Evolutionary conservation across 2,329 filamentous ascomycete species (phyloP).

Genomic region (Trichophyton rubrum): DNA sequence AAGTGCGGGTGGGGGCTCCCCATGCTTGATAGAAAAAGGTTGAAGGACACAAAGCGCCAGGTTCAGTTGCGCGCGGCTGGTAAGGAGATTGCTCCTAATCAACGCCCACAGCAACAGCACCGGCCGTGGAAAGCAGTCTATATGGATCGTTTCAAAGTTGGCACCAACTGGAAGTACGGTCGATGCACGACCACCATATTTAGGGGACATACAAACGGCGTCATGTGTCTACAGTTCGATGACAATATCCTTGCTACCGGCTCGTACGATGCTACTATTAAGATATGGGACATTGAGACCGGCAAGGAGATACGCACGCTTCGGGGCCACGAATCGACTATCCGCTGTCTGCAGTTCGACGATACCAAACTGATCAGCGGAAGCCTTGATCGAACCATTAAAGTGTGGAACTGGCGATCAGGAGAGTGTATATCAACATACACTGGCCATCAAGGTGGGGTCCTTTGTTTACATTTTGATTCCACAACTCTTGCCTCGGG

Average conservation of each 20-base stretch:
- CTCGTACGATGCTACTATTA: conserved; percentile 88
- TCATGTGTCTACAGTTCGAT: conserved; percentile 68
- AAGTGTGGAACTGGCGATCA: conserved; percentile 94
- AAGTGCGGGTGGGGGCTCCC: conserved; percentile 95
- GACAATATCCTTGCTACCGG: conserved; percentile 86
- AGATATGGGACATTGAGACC: conserved; percentile 89
- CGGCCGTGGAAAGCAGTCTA: conserved; percentile 96
- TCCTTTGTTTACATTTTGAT: conserved; percentile 81
- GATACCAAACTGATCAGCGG: conserved; percentile 84
- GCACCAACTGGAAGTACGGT: conserved; percentile 95
- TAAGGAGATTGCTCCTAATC: not conserved
- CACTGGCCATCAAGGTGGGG: conserved; percentile 63
- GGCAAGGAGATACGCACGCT: conserved; percentile 78
- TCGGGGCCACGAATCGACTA: conserved; percentile 65
- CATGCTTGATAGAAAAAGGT: conserved; percentile 71
- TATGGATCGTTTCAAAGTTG: conserved; percentile 86
- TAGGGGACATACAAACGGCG: conserved; percentile 75
- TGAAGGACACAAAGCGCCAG: conserved; percentile 76
- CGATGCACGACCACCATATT: conserved; percentile 75
- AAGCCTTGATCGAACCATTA: conserved; percentile 73
- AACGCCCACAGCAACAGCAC: conserved; percentile 20
- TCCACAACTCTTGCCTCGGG: conserved; percentile 74
- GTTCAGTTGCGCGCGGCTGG: conserved; percentile 49
- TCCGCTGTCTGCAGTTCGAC: conserved; percentile 85
- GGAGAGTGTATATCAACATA: conserved; percentile 76